Evolutionary conservation across 1,139 yeast species (phyloP), one percentile per base, ranked within the genome.

Genomic region (Geotrichum aggregatum): DNA sequence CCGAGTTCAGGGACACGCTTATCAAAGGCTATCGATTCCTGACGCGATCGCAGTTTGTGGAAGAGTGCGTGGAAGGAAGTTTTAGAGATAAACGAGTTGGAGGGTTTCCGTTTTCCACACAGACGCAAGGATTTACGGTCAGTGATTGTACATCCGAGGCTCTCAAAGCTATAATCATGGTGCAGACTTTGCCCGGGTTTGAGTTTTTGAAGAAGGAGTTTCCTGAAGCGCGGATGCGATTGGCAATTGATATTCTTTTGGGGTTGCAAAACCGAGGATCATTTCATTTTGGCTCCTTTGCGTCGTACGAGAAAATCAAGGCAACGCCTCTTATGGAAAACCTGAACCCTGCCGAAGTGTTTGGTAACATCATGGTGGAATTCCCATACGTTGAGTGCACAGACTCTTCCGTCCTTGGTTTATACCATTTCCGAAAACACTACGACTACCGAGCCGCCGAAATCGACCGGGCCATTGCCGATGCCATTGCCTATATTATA

Each of bases 351-450:
- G 98, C 98, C 0, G 98, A 94, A 66, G 98, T 94, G 0, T 94
- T 94, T 71, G 96, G 95, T 56, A 89, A 92, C 61, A 94, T 94
- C 56, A 94, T 94, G 99, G 95, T 92, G 13, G 99, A 94, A 66
- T 92, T 87, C 66, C 98, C 98, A 0, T 94, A 94, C 64, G 97
- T 92, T 31, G 99, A 94, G 68, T 94, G 99, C 68, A 89, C 98
- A 0, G 98, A 94, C 67, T 89, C 98, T 0, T 83, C 92, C 1
- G 95, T 92, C 1, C 72, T 92, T 46, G 98, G 98, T 0, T 73
- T 94, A 56, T 82, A 88, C 0, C 86, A 84, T 65, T 94, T 91
- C 72, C 75, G 83, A 45, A 75, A 81, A 56, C 80, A 82, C 65
- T 68, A 62, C 48, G 71, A 78, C 47, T 89, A 92, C 65, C 79